A percentile compares a stretch with the other conserved stretches of the same genome.
Conservation (phyloP, 73 alveolate species). For the Paramecium biaurelia region DNA sequence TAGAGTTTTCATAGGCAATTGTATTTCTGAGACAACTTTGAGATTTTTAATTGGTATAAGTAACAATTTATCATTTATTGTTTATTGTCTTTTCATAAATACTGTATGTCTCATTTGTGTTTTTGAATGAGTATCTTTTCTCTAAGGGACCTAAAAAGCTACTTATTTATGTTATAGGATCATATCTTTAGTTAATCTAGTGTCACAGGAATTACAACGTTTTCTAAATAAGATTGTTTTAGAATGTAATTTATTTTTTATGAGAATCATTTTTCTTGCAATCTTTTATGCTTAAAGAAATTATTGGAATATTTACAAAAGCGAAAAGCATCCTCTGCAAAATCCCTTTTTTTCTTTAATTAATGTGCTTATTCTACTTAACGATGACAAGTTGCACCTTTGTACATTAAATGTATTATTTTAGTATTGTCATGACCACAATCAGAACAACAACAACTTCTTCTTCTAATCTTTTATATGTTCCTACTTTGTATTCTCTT, state of each 20-base stretch:
- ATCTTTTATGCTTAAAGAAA: not conserved
- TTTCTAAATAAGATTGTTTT: not conserved
- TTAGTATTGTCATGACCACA: not conserved
- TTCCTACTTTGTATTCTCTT: not conserved
- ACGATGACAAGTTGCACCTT: constrained; percentile 35
- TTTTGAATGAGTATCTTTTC: not conserved
- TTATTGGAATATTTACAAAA: not conserved
- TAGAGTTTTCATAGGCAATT: not conserved
- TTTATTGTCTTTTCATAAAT: constrained; percentile 15
- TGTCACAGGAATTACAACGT: not conserved
- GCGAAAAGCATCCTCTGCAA: not conserved
- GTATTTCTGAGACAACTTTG: not conserved
- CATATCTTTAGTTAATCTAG: not conserved
- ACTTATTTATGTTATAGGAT: not conserved
- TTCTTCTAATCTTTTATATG: not conserved
- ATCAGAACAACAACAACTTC: constrained; percentile 34
- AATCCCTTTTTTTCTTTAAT: not conserved
- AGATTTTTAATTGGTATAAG: not conserved
- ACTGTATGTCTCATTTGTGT: not conserved
- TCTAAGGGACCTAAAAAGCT: not conserved
- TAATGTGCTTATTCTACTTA: not conserved
- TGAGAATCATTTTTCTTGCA: not conserved
- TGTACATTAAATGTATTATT: not conserved
- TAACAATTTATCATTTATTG: constrained; percentile 12
- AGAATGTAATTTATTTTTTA: not conserved